Evolutionary conservation across 2,329 filamentous ascomycete species (phyloP), one percentile per base, ranked within the genome.

Genomic region (Colletotrichum sp.): DNA sequence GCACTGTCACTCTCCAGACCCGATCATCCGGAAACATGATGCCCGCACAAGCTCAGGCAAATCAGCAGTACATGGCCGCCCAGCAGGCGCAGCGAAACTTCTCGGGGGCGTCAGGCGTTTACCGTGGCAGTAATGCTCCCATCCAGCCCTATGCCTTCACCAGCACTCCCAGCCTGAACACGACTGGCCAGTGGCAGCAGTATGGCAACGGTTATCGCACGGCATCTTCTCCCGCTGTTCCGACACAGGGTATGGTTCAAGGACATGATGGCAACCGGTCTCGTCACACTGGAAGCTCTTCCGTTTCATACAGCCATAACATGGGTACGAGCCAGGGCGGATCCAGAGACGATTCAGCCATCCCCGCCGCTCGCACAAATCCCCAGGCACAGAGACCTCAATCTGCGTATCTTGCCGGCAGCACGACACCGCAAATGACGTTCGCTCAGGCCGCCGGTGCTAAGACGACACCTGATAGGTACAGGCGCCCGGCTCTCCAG

Each of bases 141-240:
- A 91, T 95, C 77, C 93, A 95, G 82, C 94, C 94, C 10, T 96
- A 96, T 85, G 93, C 94, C 57, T 96, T 96, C 82, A 94, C 92
- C 4, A 90, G 88, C 80, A 93, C 93, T n/a, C 93, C 94, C 28
- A 92, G 89, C 78, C 85, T 95, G 79, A 89, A 90, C 76, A 90
- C 88, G 76, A 84, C 84, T 60, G 85, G 87, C 77, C 86, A 89
- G 78, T 90, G 91, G 86, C 88, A 90, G 77, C 87, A 88, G 57
- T 84, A 86, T 55, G 84, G 84, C n/a, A 84, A 85, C 55, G 84
- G 84, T 16, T 85, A 89, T 83, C 82, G 90, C 83, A 84, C 89
- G 78, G 82, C 85, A 80, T 85, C 90, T 63, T 86, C 87, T 76
- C 85, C 89, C 15, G 82, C 84, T 16, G 81, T 87, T 24, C 84